Base-by-base conservation (phyloP, 371 early-diverging fungal genomes). In the Chytridiales sp. region DNA sequence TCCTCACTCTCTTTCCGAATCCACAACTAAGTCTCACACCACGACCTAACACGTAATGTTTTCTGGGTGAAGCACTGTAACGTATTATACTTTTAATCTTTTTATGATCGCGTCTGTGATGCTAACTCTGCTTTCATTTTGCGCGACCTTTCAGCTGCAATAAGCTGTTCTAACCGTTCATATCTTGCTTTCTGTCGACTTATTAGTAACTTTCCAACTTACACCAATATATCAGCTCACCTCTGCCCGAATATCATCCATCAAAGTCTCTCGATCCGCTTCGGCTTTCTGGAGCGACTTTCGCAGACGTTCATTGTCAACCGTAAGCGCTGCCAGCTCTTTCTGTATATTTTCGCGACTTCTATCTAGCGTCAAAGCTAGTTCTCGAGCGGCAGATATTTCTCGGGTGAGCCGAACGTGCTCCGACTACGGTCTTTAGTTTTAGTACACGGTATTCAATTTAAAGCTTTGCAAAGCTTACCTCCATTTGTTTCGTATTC, bases 361-460 rank as follows among this genome's bases (percentile, higher is more conserved):
- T 22, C 70, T 36, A 27, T 78, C 76, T 21, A 78, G 22, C 5
- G 73, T 64, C n/a, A 56, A 60, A 19, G 74, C 67, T 2, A 76
- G 50, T 15, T 78, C 79, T 13, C 74, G 68, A 4, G 71, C 65
- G 17, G 74, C 67, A n/a, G 49, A 56, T 13, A 76, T 43, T 34
- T 79, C 80, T n/a, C 75, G 47, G n/a, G 56, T 41, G 22, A 79
- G 49, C 27, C 76, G 50, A 3, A 47, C 43, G 47, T 73, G 73
- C 35, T 79, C 80, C 17, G 55, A 26, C 72, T 69, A 26, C 4
- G 32, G 0, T 24, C 4, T 8, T 8, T n/a, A 38, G 59, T 9
- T 32, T 36, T 9, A 39, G 46, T 27, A 53, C 30, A 6, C 24
- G 4, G 50, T 1, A 32, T 2, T 26, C 4, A 38, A 43, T 5